Conservation (phyloP, 305 asterid genomes). For the Andrographis paniculata region DNA sequence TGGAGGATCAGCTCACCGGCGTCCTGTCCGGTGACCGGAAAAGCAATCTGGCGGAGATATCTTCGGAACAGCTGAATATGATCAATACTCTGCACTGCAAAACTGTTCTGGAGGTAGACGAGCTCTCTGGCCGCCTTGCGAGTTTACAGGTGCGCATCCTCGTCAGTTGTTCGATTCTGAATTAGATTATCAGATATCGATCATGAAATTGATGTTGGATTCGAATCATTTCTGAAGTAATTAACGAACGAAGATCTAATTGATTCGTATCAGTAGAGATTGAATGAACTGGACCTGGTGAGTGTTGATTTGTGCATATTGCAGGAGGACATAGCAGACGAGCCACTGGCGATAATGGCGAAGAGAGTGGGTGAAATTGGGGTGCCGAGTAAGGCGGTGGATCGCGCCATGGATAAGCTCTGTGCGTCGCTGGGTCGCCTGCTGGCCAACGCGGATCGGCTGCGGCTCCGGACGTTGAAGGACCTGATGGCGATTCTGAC, state of each 20-base stretch:
- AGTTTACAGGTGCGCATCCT: slow-evolving; percentile 31
- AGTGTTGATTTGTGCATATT: too few species aligned
- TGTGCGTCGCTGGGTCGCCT: slow-evolving; percentile 12
- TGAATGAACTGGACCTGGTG: too few species aligned
- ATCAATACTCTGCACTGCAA: slow-evolving; percentile 25
- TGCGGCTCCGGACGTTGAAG: slow-evolving; percentile 24
- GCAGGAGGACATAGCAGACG: slow-evolving; percentile 31
- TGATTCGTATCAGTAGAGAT: too few species aligned
- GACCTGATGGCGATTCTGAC: slow-evolving; percentile 27
- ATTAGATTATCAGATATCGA: too few species aligned
- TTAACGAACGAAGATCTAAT: too few species aligned
- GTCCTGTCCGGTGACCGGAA: slow-evolving; percentile 15
- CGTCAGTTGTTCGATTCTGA: too few species aligned
- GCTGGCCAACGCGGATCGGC: slow-evolving; percentile 19
- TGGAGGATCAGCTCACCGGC: slow-evolving; percentile 12
- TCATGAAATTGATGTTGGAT: too few species aligned
- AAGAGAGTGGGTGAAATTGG: not conserved
- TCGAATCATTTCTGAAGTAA: too few species aligned
- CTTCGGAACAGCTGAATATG: slow-evolving; percentile 19
- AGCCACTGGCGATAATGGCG: slow-evolving; percentile 21
- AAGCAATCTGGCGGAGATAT: slow-evolving; percentile 23
- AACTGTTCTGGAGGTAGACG: slow-evolving; percentile 24
- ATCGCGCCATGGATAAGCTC: too few species aligned
- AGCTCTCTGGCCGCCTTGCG: slow-evolving; percentile 19
- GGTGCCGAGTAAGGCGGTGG: too few species aligned